Evolutionary conservation across 352 stramenopile genomes (phyloP).

Genomic region (Pythium periplocum): DNA sequence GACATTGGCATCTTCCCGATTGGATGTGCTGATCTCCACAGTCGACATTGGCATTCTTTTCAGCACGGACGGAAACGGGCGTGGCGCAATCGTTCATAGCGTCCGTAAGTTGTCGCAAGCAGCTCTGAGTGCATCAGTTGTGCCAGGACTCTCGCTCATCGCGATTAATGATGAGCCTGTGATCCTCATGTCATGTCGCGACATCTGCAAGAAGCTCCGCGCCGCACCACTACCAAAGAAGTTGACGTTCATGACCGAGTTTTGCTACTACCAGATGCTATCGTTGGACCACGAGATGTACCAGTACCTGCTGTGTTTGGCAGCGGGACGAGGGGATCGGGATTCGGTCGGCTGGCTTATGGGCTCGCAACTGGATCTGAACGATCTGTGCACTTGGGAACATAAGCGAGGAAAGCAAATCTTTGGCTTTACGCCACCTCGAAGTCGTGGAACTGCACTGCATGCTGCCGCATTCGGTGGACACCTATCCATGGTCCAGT

Average conservation of each 20-base stretch:
- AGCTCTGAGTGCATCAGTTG: constrained; percentile 59
- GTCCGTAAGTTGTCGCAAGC: constrained; percentile 81
- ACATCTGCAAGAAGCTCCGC: constrained; percentile 60
- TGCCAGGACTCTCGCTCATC: constrained; percentile 69
- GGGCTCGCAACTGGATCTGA: constrained; percentile 48
- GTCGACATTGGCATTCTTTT: constrained; percentile 82
- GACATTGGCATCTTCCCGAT: constrained; percentile 44
- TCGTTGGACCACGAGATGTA: constrained; percentile 76
- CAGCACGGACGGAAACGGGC: constrained; percentile 66
- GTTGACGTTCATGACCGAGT: constrained; percentile 78
- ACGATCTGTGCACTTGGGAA: constrained; percentile 67
- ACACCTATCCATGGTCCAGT: constrained; percentile 56
- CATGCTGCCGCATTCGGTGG: constrained; percentile 59
- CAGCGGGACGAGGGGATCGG: constrained; percentile 59
- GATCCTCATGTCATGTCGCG: constrained; percentile 70
- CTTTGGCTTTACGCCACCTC: constrained; percentile 59
- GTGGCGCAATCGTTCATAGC: constrained; percentile 68
- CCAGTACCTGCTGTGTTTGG: constrained; percentile 70
- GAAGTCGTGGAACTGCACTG: constrained; percentile 46
- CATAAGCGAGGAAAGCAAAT: constrained; percentile 63
- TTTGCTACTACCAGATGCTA: constrained; percentile 82
- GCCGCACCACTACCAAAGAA: constrained; percentile 68
- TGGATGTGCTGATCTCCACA: constrained; percentile 78
- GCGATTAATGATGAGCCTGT: constrained; percentile 82
- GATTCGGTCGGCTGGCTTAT: constrained; percentile 61